A percentile compares a stretch with the other conserved stretches of the same genome.
Evolutionary conservation across 441 rosid species (phyloP).

Genomic region (Adansonia madagascariensis): DNA sequence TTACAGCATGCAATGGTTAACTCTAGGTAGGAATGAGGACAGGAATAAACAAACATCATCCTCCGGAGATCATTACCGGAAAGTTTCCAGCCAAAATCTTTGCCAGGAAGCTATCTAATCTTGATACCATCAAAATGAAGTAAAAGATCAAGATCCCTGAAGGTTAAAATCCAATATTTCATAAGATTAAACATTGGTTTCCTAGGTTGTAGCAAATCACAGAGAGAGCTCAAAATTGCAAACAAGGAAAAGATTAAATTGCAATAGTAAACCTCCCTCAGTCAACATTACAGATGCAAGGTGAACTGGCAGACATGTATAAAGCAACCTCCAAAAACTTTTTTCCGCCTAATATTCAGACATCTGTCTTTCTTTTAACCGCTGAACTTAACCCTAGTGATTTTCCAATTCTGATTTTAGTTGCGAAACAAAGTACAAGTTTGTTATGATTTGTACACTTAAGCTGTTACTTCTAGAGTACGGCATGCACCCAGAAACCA

Average conservation of each 20-base stretch:
- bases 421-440: neutral
- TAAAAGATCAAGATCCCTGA: neutral
- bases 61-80: too few species aligned
- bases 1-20: neutral
- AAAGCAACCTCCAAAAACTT: neutral
- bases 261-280: neutral
- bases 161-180: neutral
- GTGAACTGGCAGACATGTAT: neutral
- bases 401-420: neutral
- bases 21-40: neutral
- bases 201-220: neutral
- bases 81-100: neutral
- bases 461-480: slow-evolving; percentile 1
- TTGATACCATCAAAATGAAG: neutral
- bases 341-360: neutral
- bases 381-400: neutral
- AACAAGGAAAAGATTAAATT: slow-evolving; percentile 3
- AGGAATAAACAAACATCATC: neutral
- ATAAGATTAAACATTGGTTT: neutral
- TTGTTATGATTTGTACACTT: slow-evolving; percentile 11
- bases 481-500: slow-evolving; percentile 12
- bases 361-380: neutral
- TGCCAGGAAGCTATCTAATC: neutral
- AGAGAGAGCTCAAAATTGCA: neutral
- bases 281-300: slow-evolving; percentile 9